phyloP scores from a whole-genome alignment of 2,329 filamentous ascomycete genomes.

The Apiospora phragmitis region DNA sequence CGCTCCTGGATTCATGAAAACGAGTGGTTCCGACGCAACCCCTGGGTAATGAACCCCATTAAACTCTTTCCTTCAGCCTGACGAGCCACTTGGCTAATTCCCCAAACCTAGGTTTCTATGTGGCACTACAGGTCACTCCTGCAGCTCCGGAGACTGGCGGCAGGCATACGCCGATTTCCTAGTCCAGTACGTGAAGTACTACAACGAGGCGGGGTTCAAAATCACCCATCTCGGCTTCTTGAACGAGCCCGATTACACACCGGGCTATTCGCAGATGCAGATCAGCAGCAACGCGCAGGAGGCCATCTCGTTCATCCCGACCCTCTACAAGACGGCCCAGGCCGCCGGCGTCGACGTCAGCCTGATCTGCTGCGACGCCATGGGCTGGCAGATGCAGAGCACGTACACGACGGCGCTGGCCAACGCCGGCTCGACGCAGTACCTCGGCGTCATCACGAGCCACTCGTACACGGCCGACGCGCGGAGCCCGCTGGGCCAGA shows the following conservation, averaged over 20 bases:
- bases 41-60: constrained; percentile 17
- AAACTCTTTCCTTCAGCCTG: neutral
- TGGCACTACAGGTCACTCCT: constrained; percentile 38
- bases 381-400: constrained; percentile 18
- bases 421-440: constrained; percentile 14
- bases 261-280: constrained; percentile 39
- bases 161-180: constrained; percentile 51
- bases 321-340: constrained; percentile 41
- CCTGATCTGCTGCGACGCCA: constrained; percentile 46
- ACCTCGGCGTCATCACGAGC: constrained; percentile 19
- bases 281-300: constrained; percentile 31
- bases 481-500: constrained; percentile 23
- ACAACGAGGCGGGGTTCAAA: constrained; percentile 42
- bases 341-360: constrained; percentile 36
- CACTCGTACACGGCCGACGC: constrained; percentile 26
- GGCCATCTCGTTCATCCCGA: constrained; percentile 28
- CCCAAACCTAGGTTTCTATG: constrained; percentile 32
- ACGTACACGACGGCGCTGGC: constrained; percentile 17
- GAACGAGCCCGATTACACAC: constrained; percentile 41
- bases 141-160: constrained; percentile 45
- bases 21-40: constrained; percentile 36
- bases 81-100: neutral
- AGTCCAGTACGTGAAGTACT: constrained; percentile 48
- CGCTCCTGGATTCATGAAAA: constrained; percentile 51
- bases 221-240: constrained; percentile 48